These are phyloP conservation scores for Dipteronia dyeriana DNA, from an alignment of 345 rosid genomes.

Conservation along the genomic window DNA sequence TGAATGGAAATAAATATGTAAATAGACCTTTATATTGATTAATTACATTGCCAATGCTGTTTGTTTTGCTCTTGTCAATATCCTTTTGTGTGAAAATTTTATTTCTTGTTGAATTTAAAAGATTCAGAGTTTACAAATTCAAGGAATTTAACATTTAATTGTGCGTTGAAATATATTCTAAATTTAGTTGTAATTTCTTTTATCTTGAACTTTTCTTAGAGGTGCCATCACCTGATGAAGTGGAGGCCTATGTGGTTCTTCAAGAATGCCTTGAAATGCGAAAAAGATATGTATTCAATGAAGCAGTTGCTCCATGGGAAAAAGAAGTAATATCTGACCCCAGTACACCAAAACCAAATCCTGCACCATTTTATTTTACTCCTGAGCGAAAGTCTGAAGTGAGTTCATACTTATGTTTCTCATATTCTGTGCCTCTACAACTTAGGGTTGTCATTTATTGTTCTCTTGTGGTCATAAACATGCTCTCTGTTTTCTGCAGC, in stretches of 20 bases:
- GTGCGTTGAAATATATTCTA: not conserved
- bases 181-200: not conserved
- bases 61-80: not conserved
- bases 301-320: conserved; percentile 94
- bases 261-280: conserved; percentile 97
- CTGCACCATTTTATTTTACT: conserved; percentile 74
- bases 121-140: not conserved
- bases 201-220: conserved; percentile 39
- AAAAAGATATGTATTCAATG: conserved; percentile 74
- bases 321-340: conserved; percentile 95
- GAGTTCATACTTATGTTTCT: conserved; percentile 24
- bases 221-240: conserved; percentile 84
- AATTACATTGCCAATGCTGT: not conserved
- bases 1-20: not conserved
- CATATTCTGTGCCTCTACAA: not conserved
- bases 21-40: not conserved
- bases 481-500: conserved; percentile 51
- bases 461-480: conserved; percentile 15
- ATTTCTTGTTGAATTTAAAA: not conserved
- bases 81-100: not conserved
- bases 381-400: conserved; percentile 85
- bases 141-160: not conserved
- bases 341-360: conserved; percentile 95
- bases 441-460: not conserved
- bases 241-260: conserved; percentile 68